Evolutionary conservation across 1,284 basidiomycete species (phyloP).

Genomic region (Thelephora terrestris): DNA sequence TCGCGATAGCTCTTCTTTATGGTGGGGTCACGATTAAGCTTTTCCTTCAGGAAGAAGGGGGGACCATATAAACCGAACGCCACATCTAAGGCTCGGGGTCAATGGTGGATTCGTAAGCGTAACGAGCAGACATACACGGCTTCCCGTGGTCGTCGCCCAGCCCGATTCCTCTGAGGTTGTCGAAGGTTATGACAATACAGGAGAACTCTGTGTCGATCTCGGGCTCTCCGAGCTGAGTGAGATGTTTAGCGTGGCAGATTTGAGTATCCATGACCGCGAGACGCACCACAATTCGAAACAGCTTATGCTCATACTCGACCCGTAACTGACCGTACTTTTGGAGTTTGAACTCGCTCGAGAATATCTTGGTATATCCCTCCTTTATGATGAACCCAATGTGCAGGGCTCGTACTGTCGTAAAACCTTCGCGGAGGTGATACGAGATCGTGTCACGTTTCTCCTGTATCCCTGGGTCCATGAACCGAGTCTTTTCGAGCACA

Average conservation of each 20-base stretch:
- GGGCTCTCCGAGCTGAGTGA: constrained; percentile 41
- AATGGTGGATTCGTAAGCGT: constrained; percentile 3
- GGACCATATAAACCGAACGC: constrained; percentile 56
- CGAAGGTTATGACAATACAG: constrained; percentile 43
- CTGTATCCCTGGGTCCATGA: constrained; percentile 48
- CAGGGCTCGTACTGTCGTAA: constrained; percentile 32
- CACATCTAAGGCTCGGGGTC: constrained; percentile 33
- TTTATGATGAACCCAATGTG: constrained; percentile 40
- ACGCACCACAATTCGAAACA: constrained; percentile 44
- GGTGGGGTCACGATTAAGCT: constrained; percentile 41
- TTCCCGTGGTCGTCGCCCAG: constrained; percentile 42
- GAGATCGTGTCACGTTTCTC: constrained; percentile 32
- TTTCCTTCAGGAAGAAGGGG: constrained; percentile 47
- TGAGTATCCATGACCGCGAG: constrained; percentile 3
- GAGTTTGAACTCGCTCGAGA: constrained; percentile 53
- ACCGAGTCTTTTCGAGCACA: constrained; percentile 41
- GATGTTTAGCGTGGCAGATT: neutral
- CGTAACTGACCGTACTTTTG: constrained; percentile 40
- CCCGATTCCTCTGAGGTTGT: constrained; percentile 48
- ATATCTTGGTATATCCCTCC: constrained; percentile 47
- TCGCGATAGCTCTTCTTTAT: constrained; percentile 41
- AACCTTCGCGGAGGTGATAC: neutral
- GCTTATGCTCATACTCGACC: constrained; percentile 57
- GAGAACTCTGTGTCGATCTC: constrained; percentile 38
- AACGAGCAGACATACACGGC: constrained; percentile 23